Conservation (phyloP, 1,284 basidiomycete species). For the Ganoderma multipileum region DNA sequence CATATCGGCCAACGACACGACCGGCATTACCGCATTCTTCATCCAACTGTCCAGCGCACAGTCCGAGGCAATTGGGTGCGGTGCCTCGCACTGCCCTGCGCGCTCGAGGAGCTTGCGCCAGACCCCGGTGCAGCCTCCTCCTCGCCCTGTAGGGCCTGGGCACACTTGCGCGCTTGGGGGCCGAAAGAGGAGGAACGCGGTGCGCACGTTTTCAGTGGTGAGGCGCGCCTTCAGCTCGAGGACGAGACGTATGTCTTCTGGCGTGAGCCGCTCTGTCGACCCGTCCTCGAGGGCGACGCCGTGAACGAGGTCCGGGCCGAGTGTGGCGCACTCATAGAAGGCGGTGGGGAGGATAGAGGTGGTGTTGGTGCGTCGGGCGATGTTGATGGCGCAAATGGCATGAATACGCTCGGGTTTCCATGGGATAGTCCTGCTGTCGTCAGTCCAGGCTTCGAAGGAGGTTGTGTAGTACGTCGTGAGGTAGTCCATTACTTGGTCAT, state of each 20-base stretch:
- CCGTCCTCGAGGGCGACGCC: conserved; percentile 15
- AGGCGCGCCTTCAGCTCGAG: conserved; percentile 9
- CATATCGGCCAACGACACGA: no score
- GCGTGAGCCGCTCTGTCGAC: conserved; percentile 13
- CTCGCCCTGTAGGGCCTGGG: not conserved
- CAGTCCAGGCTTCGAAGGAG: no score
- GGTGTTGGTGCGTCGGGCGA: conserved; percentile 19
- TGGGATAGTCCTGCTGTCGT: no score
- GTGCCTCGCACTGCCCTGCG: no score
- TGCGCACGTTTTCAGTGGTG: conserved; percentile 1
- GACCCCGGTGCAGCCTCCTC: no score
- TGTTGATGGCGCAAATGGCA: conserved; percentile 16
- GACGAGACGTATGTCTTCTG: conserved; percentile 12
- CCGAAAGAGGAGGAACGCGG: conserved; percentile 5
- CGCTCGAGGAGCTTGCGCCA: no score
- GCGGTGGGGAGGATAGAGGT: not conserved
- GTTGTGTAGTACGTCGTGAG: no score
- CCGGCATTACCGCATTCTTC: no score
- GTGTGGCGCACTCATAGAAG: conserved; percentile 16
- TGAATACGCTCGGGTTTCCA: not conserved
- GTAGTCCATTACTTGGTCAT: no score
- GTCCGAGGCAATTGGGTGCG: no score
- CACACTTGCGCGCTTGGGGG: not conserved
- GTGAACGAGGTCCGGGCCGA: conserved; percentile 11
- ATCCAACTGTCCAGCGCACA: no score